phyloP scores from a whole-genome alignment of 305 asterid genomes.

The Withania somnifera region DNA sequence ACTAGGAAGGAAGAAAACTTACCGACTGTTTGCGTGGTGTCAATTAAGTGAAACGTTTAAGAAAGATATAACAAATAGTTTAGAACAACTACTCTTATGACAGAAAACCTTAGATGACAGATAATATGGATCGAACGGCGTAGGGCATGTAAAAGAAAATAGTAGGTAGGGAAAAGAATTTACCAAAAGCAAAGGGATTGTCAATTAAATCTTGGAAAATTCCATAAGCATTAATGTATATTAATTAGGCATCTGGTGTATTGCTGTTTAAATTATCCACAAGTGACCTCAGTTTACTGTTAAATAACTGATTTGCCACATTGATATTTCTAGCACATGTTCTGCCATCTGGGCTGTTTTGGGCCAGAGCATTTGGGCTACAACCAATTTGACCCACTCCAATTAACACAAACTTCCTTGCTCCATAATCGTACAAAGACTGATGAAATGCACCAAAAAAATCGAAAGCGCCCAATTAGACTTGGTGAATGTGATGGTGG shows the following conservation, averaged over 20 bases:
- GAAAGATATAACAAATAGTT: background rate
- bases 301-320: slow-evolving; percentile 29
- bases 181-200: slow-evolving; percentile 25
- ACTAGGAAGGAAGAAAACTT: background rate
- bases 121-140: background rate
- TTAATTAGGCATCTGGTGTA: slow-evolving; percentile 25
- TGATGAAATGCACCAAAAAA: too few relatives aligned
- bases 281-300: slow-evolving; percentile 17
- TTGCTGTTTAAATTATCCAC: slow-evolving; percentile 24
- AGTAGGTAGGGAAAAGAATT: background rate
- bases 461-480: background rate
- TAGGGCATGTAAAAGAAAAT: background rate
- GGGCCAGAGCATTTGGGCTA: slow-evolving; percentile 37
- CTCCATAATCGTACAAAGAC: slow-evolving; percentile 38
- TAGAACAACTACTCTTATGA: background rate
- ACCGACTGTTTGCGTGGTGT: too few relatives aligned
- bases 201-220: slow-evolving; percentile 30
- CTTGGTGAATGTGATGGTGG: too few relatives aligned
- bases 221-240: slow-evolving; percentile 25
- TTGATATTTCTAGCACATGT: slow-evolving; percentile 23
- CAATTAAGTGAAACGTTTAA: background rate
- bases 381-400: slow-evolving; percentile 40
- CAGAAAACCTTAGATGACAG: background rate
- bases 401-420: slow-evolving; percentile 38
- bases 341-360: slow-evolving; percentile 31